Evolutionary conservation across 495 filamentous ascomycete genomes (phyloP), one percentile per base, ranked within the genome.

Genomic region (Tuber magnatum): DNA sequence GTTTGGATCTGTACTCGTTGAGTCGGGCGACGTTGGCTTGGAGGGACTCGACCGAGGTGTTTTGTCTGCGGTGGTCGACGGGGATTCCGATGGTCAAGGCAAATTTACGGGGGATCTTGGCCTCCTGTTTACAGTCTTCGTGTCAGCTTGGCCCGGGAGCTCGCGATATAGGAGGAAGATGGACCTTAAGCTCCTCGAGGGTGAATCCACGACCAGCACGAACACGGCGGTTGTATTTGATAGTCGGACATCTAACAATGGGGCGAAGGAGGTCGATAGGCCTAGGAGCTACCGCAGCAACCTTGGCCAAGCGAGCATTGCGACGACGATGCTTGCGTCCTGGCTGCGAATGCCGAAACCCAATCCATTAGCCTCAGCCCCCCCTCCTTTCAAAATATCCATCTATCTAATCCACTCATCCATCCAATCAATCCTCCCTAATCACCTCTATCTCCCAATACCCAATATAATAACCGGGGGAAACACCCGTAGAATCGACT

Each of bases 161-260:
- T 65, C 40, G 44, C 24, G 1, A 18, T 20, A 38, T 5, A 69
- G 68, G 46, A 56, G 76, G 38, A 43, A 32, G 76, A 78, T 87
- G 82, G 90, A 96, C 94, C 94, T 99, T 99, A 83, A 99, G 88
- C 90, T 99, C 95, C 85, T 90, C 88, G 74, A 98, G 89, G 77
- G 95, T 92, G 90, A 99, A 99, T 82, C 95, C 95, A 88, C 96
- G 93, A 84, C 95, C 95, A 81, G 93, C 91, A 84, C 96, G 91
- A 81, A 97, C 91, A 84, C 94, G 94, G 83, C 95, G 94, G 92
- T 99, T 99, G 89, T 97, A 98, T 89, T 95, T 97, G 89, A 97
- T 86, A 72, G 89, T 91, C 81, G 94, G 93, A 90, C 93, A 97
- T 85, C 93, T 92, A 78, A 98, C 94, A 86, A 99, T 87, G 78